Evolutionary conservation across 805 yeast species (phyloP).

Genomic region (Sugiyamaella smithiae): DNA sequence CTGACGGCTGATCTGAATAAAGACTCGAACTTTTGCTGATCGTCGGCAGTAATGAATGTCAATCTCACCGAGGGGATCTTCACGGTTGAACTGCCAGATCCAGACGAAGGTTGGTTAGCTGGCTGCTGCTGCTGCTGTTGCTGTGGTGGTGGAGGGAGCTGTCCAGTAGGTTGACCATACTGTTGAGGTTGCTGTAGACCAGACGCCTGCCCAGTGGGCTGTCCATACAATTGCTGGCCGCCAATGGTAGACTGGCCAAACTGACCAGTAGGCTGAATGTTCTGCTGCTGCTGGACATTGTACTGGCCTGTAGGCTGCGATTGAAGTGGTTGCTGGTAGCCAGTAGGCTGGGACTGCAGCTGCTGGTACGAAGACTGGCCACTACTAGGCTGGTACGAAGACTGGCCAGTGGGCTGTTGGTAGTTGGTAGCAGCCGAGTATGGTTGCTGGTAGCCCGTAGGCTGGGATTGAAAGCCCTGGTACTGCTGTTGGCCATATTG

Average conservation of each 20-base stretch:
- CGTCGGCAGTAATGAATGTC: conserved; percentile 78
- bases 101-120: conserved; percentile 33
- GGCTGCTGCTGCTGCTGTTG: conserved; percentile 25
- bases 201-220: neutral
- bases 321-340: conserved; percentile 20
- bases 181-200: neutral
- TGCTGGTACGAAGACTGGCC: conserved; percentile 10
- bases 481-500: neutral
- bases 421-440: neutral
- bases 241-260: neutral
- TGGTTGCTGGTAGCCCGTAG: conserved; percentile 21
- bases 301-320: conserved; percentile 23
- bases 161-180: neutral
- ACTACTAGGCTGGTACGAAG: neutral
- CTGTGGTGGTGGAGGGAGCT: neutral
- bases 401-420: conserved; percentile 10
- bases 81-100: conserved; percentile 36
- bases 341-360: conserved; percentile 21
- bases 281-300: conserved; percentile 16
- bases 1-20: conserved; percentile 73
- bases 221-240: neutral
- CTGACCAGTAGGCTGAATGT: conserved; percentile 17
- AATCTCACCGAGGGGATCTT: conserved; percentile 54
- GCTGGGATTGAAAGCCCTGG: conserved; percentile 15
- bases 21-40: conserved; percentile 83